Base-by-base conservation (phyloP, 2,329 filamentous ascomycete genomes). In the Trichoderma guizhouense region DNA sequence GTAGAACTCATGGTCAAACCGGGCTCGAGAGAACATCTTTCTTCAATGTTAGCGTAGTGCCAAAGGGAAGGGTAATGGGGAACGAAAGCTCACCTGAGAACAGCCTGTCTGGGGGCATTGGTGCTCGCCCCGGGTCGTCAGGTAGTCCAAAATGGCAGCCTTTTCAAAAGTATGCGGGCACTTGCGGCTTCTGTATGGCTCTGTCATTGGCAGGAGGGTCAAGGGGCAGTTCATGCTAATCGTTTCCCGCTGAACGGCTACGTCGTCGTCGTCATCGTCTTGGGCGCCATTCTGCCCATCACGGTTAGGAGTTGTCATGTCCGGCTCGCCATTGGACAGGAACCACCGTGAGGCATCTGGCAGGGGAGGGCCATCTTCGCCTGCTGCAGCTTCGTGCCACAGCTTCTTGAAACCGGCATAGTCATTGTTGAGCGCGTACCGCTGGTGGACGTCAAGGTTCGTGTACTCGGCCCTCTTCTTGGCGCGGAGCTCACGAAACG, bases 131-230 rank as follows among this genome's bases (percentile, higher is more conserved):
- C 76, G 72, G 75, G 77, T 69, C 85, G 85, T 78, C 84, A 90
- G 57, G 73, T 83, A 83, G n/a, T 89, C 86, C 28, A 88, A 71
- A 51, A 95, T 90, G 0, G 89, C 88, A 1, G 79, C 77, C 79
- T 88, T 91, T 77, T 95, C 91, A 78, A 93, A 95, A 0, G 87
- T 90, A 79, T 95, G 92, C 70, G 88, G 89, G 83, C 92, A 95
- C 74, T 88, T 87, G 15, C 78, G 82, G 76, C 88, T 92, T 70
- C 88, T 92, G 76, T 88, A 89, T 0, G 92, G 92, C 67, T 93
- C 86, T 55, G 84, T 82, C 83, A 93, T 90, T 58, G 87, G 83
- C 66, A 84, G 83, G 74, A 94, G 83, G 0, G 91, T 92, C 24
- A 95, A 79, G 0, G 92, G 91, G 76, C 92, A 95, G 76, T 88